phyloP scores from a whole-genome alignment of 345 rosid genomes.

The Eutrema yunnanense region DNA sequence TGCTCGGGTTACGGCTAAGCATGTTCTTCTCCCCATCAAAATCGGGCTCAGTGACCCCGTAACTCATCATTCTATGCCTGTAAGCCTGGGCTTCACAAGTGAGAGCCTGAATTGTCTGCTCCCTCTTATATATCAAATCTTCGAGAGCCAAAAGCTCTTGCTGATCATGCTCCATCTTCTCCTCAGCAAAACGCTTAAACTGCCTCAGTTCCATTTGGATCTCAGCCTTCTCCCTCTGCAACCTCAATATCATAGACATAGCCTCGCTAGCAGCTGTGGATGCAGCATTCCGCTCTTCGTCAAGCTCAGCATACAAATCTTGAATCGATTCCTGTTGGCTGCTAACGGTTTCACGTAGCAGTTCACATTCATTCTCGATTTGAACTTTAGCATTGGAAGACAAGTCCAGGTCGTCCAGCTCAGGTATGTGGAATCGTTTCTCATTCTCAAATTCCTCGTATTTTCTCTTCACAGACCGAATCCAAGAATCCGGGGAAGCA shows the following conservation, averaged over 20 bases:
- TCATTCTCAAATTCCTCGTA: conserved; percentile 55
- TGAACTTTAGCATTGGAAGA: conserved; percentile 57
- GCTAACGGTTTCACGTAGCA: conserved; percentile 66
- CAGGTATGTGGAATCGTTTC: conserved; percentile 45
- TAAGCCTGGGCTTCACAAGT: conserved; percentile 85
- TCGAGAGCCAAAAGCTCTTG: conserved; percentile 66
- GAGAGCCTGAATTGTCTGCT: conserved; percentile 75
- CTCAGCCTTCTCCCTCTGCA: conserved; percentile 98
- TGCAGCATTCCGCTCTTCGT: conserved; percentile 93
- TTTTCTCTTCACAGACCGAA: conserved; percentile 68
- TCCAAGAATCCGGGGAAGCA: conserved; percentile 38
- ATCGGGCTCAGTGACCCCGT: conserved; percentile 69
- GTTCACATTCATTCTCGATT: conserved; percentile 71
- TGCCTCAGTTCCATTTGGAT: conserved; percentile 89
- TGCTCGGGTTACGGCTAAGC: conserved; percentile 38
- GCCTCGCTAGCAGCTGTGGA: conserved; percentile 94
- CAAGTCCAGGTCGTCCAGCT: conserved; percentile 39
- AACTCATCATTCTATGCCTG: conserved; percentile 95
- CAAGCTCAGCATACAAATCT: conserved; percentile 64
- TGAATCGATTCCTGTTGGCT: conserved; percentile 71
- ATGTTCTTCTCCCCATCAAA: conserved; percentile 49
- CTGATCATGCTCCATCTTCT: conserved; percentile 92
- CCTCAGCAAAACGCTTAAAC: conserved; percentile 84
- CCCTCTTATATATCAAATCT: conserved; percentile 84
- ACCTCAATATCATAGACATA: conserved; percentile 93